Percentiles rank a stretch among this genome's conserved stretches.
Conservation (phyloP, 129 eudicot genomes). For the carrot (Daucus carota) region DH1_v3.0 NC_030383.2:203001-203500, state of each 20-base stretch:
- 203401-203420: slow-evolving; percentile 86
- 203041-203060: slow-evolving; percentile 90
- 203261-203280: slow-evolving; percentile 94
- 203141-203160: slow-evolving; percentile 79
- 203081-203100: slow-evolving; percentile 87
- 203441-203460: slow-evolving; percentile 63
- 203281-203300: slow-evolving; percentile 89
- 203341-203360: slow-evolving; percentile 53
- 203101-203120: slow-evolving; percentile 91
- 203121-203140: slow-evolving; percentile 82
- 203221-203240: slow-evolving; percentile 48
- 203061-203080: slow-evolving; percentile 55
- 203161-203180: slow-evolving; percentile 52
- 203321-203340: slow-evolving; percentile 64
- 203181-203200: slow-evolving; percentile 48
- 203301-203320: slow-evolving; percentile 69
- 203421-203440: slow-evolving; percentile 68
- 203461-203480: slow-evolving; percentile 68
- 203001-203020: slow-evolving; percentile 83
- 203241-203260: slow-evolving; percentile 67
- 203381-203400: slow-evolving; percentile 71
- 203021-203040: slow-evolving; percentile 96
- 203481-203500: slow-evolving; percentile 60
- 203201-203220: slow-evolving; percentile 34
- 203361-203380: slow-evolving; percentile 64